A percentile compares a stretch with the other conserved stretches of the same genome.
phyloP scores from a whole-genome alignment of 805 yeast genomes.

The Zygosaccharomyces kombuchaensis region DNA sequence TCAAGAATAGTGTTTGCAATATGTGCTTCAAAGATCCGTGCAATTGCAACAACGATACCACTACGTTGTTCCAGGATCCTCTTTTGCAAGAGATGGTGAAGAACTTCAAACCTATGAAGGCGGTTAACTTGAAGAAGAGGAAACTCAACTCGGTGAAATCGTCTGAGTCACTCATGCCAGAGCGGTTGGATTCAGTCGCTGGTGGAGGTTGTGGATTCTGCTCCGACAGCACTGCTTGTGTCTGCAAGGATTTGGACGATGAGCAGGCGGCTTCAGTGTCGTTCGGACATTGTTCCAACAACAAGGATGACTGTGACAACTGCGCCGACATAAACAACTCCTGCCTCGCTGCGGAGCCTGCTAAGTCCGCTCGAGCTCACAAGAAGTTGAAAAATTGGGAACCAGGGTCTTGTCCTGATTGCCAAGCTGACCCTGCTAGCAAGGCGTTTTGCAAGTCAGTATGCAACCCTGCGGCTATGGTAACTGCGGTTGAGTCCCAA shows the following conservation, averaged over 20 bases:
- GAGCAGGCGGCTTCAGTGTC: conserved; percentile 30
- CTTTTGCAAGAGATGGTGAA: conserved; percentile 37
- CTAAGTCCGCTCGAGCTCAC: background rate
- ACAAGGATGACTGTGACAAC: conserved; percentile 43
- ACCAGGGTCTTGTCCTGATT: conserved; percentile 82
- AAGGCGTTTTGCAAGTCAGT: conserved; percentile 84
- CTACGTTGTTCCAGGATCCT: conserved; percentile 45
- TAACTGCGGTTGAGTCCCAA: background rate
- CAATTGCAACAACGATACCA: background rate
- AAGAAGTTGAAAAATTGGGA: conserved; percentile 31
- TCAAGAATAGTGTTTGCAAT: background rate
- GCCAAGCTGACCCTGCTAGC: conserved; percentile 83
- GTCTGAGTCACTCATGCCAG: conserved; percentile 5
- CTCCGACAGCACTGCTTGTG: conserved; percentile 86
- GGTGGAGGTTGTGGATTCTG: conserved; percentile 75
- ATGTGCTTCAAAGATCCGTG: background rate
- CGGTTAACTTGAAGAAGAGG: conserved; percentile 40
- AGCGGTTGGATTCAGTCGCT: conserved; percentile 1
- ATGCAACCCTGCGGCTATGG: conserved; percentile 42
- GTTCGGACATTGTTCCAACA: conserved; percentile 15
- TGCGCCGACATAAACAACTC: conserved; percentile 37
- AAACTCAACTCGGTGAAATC: background rate
- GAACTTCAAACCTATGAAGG: conserved; percentile 55
- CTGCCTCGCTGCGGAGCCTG: conserved; percentile 23
- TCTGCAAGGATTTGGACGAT: conserved; percentile 72